Evolutionary conservation across 179 eudicot genomes (phyloP), one percentile per base, ranked within the genome.

Genomic region (Patellifolia procumbens): DNA sequence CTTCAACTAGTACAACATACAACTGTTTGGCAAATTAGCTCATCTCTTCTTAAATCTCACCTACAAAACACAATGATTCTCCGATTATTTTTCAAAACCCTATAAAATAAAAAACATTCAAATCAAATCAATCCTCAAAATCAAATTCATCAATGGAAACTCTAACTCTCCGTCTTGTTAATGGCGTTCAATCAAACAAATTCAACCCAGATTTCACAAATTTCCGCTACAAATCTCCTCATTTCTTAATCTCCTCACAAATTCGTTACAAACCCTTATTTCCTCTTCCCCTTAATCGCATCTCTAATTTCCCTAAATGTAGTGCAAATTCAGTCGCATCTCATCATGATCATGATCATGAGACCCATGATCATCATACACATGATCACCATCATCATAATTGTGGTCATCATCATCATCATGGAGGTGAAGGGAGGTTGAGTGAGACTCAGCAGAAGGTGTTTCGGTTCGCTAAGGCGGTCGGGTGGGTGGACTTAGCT

Each of bases 401-500:
- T 22, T 81, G 81, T 39, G 77, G 81, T 22, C 73, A 76, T 20
- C 80, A 80, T 9, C 73, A 76, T 29, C 79, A 79, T 34, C 39
- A 53, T 15, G 78, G 68, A 17, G 80, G 68, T 9, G 78, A 58
- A 13, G 72, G 16, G 73, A 24, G 81, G 82, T 70, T 89, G 80
- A 86, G 79, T 17, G 78, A 77, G 72, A 26, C 81, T 29, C 98
- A 95, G 83, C 81, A 88, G 55, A 80, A 80, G 42, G 85, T 95
- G 69, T 79, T 88, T 53, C 34, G 81, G 22, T 93, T 93, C 31
- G 98, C 99, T 0, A 83, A 74, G 66, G 86, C 85, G 29, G 62
- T 89, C 8, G 84, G 84, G 48, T 95, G 99, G 99, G 73, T 88
- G 20, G 83, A 91, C 45, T 78, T 91, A 72, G 99, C 98, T 26